Evolutionary conservation across 2,329 filamentous ascomycete species (phyloP).

Genomic region (Microsporum audouinii): DNA sequence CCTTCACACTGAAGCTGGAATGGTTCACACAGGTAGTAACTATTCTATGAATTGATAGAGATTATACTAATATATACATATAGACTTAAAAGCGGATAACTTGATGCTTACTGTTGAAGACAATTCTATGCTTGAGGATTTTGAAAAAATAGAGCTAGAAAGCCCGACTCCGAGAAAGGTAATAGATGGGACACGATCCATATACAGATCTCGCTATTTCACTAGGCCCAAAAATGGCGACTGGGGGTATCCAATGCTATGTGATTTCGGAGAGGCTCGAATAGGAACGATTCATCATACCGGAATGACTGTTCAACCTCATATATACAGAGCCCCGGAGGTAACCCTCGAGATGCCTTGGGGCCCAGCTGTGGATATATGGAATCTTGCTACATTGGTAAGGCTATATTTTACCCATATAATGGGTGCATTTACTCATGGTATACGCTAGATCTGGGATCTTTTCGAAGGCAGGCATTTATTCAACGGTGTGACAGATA

Average conservation of each 20-base stretch:
- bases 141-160: background rate
- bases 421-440: too few relatives aligned
- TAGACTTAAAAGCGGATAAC: background rate
- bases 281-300: background rate
- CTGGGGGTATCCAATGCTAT: background rate
- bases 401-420: background rate
- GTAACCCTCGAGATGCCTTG: constrained; percentile 22
- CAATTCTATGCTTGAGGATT: background rate
- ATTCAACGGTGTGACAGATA: constrained; percentile 4
- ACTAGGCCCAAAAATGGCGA: background rate
- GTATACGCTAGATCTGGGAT: constrained; percentile 15
- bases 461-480: constrained; percentile 14
- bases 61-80: background rate
- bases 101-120: background rate
- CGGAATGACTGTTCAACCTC: constrained; percentile 16
- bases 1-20: constrained; percentile 19
- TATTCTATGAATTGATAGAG: background rate
- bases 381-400: constrained; percentile 18
- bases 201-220: background rate
- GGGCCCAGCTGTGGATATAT: constrained; percentile 23
- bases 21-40: constrained; percentile 22
- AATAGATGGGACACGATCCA: background rate
- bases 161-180: background rate
- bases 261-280: background rate
- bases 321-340: constrained; percentile 23